These are phyloP conservation scores for maize (Zea mays) DNA, from an alignment of 176 grass and related monocot genomes.

Conservation along the genomic window DNA sequence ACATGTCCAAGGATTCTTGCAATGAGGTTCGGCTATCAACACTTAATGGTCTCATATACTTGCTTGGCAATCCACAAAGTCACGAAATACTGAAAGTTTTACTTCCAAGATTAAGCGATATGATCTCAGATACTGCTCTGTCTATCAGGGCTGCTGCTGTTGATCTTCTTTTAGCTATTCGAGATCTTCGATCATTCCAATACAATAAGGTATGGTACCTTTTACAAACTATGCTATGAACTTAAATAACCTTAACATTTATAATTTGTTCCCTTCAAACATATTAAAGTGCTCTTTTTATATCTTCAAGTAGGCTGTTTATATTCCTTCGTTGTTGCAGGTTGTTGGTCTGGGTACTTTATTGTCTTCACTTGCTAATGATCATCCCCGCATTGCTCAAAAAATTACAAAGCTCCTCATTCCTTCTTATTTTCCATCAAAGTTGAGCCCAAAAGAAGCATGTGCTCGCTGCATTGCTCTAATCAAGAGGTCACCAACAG, in stretches of 20 bases:
- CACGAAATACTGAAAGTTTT: constrained; percentile 91
- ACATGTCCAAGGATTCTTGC: constrained; percentile 83
- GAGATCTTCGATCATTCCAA: constrained; percentile 71
- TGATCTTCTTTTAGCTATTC: constrained; percentile 82
- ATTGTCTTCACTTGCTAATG: constrained; percentile 74
- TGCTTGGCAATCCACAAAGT: constrained; percentile 88
- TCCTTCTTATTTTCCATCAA: constrained; percentile 90
- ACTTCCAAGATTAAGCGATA: constrained; percentile 64
- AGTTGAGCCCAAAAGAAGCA: constrained; percentile 64
- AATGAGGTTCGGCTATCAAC: constrained; percentile 76
- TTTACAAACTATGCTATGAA: background rate
- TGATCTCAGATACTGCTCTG: constrained; percentile 71
- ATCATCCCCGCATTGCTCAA: constrained; percentile 78
- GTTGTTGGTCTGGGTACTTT: constrained; percentile 65
- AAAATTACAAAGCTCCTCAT: constrained; percentile 90
- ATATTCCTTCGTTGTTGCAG: constrained; percentile 47
- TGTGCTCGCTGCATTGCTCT: constrained; percentile 69
- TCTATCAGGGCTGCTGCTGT: constrained; percentile 69
- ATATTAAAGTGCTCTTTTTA: constrained; percentile 10
- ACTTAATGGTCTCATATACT: constrained; percentile 83
- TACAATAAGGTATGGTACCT: constrained; percentile 68
- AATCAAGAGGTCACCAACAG: constrained; percentile 76
- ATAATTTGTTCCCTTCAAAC: constrained; percentile 12
- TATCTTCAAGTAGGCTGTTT: constrained; percentile 18
- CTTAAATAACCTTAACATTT: constrained; percentile 15